Evolutionary conservation across 2,329 filamentous ascomycete genomes (phyloP).

Genomic region (Pseudophaeomoniella oleicola): DNA sequence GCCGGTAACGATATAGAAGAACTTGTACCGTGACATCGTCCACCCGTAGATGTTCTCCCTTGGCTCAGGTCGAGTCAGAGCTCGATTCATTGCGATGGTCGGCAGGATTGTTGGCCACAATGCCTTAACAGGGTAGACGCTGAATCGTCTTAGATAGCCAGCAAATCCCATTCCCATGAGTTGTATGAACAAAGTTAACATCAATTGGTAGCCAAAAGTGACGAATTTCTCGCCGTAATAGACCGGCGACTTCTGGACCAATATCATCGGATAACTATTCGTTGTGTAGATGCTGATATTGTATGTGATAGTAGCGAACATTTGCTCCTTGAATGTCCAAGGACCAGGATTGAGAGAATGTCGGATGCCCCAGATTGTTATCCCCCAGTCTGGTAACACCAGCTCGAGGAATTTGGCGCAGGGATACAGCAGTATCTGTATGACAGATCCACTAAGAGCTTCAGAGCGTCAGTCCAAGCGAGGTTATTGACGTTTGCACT

Average conservation of each 20-base stretch:
- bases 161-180: slow-evolving; percentile 26
- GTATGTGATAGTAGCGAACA: slow-evolving; percentile 31
- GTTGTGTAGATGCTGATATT: slow-evolving; percentile 34
- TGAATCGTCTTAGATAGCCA: slow-evolving; percentile 20
- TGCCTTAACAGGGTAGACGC: slow-evolving; percentile 23
- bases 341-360: slow-evolving; percentile 24
- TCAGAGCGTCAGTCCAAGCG: slow-evolving; percentile 20
- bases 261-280: slow-evolving; percentile 30
- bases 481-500: slow-evolving; percentile 25
- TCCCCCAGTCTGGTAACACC: slow-evolving; percentile 26
- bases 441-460: slow-evolving; percentile 40
- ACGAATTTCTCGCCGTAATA: slow-evolving; percentile 26
- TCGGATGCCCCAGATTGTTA: slow-evolving; percentile 21
- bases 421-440: slow-evolving; percentile 34
- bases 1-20: slow-evolving; percentile 20
- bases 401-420: slow-evolving; percentile 30
- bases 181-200: slow-evolving; percentile 23
- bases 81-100: slow-evolving; percentile 22
- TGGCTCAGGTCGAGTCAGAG: slow-evolving; percentile 15
- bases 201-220: slow-evolving; percentile 21
- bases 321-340: slow-evolving; percentile 31
- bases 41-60: slow-evolving; percentile 20
- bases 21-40: slow-evolving; percentile 21
- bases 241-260: slow-evolving; percentile 20
- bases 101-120: slow-evolving; percentile 25